Conservation (phyloP, 176 grass and related monocot species). For the Ensete ventricosum region DNA sequence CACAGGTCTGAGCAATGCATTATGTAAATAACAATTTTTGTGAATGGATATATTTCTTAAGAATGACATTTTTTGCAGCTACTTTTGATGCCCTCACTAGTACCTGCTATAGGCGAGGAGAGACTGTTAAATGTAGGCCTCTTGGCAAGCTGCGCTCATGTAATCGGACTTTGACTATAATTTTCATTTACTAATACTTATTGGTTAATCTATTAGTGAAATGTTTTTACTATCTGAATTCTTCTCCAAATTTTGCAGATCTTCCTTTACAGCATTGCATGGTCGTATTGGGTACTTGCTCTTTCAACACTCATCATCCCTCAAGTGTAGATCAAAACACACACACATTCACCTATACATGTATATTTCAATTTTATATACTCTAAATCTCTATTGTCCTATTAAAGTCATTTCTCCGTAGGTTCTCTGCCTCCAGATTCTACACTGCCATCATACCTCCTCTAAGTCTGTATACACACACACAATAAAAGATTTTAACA, state of each 20-base stretch:
- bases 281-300: slow-evolving; percentile 75
- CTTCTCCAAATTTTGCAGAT: slow-evolving; percentile 41
- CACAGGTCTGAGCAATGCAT: slow-evolving; percentile 44
- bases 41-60: neutral
- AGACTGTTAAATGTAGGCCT: slow-evolving; percentile 61
- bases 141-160: slow-evolving; percentile 62
- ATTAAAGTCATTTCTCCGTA: too few species aligned
- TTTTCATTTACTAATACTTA: slow-evolving; percentile 9
- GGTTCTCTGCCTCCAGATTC: too few species aligned
- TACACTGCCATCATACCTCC: too few species aligned
- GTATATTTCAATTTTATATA: too few species aligned
- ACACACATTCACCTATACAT: neutral
- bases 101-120: slow-evolving; percentile 64
- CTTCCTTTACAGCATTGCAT: slow-evolving; percentile 83
- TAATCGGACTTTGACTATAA: slow-evolving; percentile 27
- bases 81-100: slow-evolving; percentile 69
- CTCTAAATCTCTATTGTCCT: too few species aligned
- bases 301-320: neutral
- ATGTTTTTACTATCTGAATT: slow-evolving; percentile 21
- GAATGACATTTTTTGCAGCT: slow-evolving; percentile 46
- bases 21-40: neutral
- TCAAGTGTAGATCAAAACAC: neutral
- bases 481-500: too few species aligned
- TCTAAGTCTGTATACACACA: too few species aligned
- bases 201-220: slow-evolving; percentile 15